Conservation (phyloP, 257 asterid genomes). For the Jasminum sambac region DNA sequence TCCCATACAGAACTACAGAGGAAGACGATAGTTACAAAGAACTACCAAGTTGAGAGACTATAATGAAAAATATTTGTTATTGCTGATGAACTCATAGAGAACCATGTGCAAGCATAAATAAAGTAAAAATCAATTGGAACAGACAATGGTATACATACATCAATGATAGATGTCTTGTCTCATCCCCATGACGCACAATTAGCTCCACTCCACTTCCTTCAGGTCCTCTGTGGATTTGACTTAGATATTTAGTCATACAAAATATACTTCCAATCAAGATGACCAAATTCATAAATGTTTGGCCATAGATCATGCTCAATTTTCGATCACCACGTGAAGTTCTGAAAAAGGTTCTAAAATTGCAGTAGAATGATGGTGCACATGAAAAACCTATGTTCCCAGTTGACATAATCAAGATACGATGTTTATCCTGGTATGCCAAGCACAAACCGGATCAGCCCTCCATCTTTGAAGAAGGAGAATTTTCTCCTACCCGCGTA, state of each 20-base stretch:
- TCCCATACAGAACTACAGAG: conserved; percentile 4
- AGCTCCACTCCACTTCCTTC: conserved; percentile 91
- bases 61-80: conserved; percentile 5
- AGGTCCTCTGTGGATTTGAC: conserved; percentile 74
- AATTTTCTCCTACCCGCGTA: too few relatives aligned
- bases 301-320: background rate
- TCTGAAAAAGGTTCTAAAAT: background rate
- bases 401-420: background rate
- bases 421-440: background rate
- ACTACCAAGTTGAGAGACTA: conserved; percentile 14
- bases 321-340: background rate
- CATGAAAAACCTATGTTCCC: background rate
- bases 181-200: conserved; percentile 60
- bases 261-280: conserved; percentile 18
- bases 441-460: background rate
- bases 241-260: conserved; percentile 25
- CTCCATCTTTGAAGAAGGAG: background rate
- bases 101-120: conserved; percentile 4
- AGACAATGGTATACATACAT: conserved; percentile 48
- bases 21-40: conserved; percentile 7
- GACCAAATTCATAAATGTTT: background rate
- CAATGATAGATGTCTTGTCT: conserved; percentile 61
- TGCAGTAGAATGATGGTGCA: conserved; percentile 3
- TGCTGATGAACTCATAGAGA: background rate
- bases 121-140: conserved; percentile 9